A percentile compares a stretch with the other conserved stretches of the same genome.
These are phyloP conservation scores for Kregervanrija fluxuum DNA, from an alignment of 805 yeast species.

Conservation along the genomic window DNA sequence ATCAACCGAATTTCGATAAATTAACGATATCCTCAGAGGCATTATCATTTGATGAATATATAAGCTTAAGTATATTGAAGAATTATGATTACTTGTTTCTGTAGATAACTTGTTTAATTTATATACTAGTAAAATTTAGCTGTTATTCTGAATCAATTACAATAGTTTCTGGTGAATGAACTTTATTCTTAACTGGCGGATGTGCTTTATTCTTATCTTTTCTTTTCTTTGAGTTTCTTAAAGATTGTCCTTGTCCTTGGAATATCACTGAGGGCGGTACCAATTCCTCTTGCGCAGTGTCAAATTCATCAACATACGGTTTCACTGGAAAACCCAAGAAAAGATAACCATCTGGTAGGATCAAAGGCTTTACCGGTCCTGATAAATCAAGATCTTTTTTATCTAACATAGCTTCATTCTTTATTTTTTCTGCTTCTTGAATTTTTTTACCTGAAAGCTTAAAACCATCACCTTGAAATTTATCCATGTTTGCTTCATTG, in stretches of 20 bases:
- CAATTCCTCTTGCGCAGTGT: constrained; percentile 23
- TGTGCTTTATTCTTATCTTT: constrained; percentile 47
- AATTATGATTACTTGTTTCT: not conserved
- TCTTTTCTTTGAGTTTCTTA: constrained; percentile 52
- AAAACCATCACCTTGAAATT: constrained; percentile 58
- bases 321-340: constrained; percentile 89
- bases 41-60: constrained; percentile 16
- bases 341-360: constrained; percentile 75
- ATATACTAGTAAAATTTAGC: not conserved
- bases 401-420: constrained; percentile 9
- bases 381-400: constrained; percentile 34
- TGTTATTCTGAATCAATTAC: constrained; percentile 52
- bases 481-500: constrained; percentile 17
- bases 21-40: not conserved
- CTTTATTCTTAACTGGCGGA: constrained; percentile 53
- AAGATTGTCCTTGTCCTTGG: constrained; percentile 66
- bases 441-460: constrained; percentile 59
- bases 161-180: constrained; percentile 69
- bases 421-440: constrained; percentile 10
- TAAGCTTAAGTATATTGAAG: constrained; percentile 12
- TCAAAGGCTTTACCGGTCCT: constrained; percentile 65
- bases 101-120: too few species aligned
- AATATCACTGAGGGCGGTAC: constrained; percentile 25
- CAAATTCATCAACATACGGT: constrained; percentile 36
- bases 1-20: not conserved